A percentile compares a stretch with the other conserved stretches of the same genome.
Evolutionary conservation across 73 alveolate species (phyloP).

Genomic region (Paramecium primaurelia): DNA sequence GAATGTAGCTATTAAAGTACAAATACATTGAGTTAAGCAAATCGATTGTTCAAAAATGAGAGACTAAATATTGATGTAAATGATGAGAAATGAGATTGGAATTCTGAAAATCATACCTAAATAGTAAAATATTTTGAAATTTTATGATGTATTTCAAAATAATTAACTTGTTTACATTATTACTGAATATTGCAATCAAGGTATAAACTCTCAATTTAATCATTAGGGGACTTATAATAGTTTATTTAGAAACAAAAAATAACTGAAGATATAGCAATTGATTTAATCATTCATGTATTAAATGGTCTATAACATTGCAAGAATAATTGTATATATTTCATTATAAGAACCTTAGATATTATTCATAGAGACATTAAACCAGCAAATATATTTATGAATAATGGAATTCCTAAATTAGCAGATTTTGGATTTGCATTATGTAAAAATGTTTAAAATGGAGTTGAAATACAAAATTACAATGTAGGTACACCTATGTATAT

Average conservation of each 20-base stretch:
- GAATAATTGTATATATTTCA: slow-evolving; percentile 21
- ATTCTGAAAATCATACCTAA: neutral
- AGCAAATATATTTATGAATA: slow-evolving; percentile 46
- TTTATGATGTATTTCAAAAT: slow-evolving; percentile 49
- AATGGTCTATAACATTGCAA: slow-evolving; percentile 37
- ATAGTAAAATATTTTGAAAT: neutral
- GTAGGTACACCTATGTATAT: slow-evolving; percentile 87
- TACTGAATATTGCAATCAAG: slow-evolving; percentile 58
- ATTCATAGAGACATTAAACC: slow-evolving; percentile 72
- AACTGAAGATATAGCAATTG: slow-evolving; percentile 12
- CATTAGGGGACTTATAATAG: slow-evolving; percentile 4
- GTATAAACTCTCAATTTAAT: neutral
- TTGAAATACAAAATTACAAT: slow-evolving; percentile 56
- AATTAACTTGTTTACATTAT: neutral
- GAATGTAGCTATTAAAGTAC: slow-evolving; percentile 51
- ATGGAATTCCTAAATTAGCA: slow-evolving; percentile 57
- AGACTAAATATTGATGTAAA: neutral
- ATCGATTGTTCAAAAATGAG: slow-evolving; percentile 48
- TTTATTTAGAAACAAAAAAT: neutral
- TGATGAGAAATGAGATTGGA: slow-evolving; percentile 45
- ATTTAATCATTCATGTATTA: neutral
- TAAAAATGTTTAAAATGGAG: slow-evolving; percentile 21
- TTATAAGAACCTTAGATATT: neutral
- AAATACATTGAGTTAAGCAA: neutral
- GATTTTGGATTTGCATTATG: slow-evolving; percentile 60